Evolutionary conservation across 345 rosid genomes (phyloP), one percentile per base, ranked within the genome.

Genomic region (Mangifera indica): DNA sequence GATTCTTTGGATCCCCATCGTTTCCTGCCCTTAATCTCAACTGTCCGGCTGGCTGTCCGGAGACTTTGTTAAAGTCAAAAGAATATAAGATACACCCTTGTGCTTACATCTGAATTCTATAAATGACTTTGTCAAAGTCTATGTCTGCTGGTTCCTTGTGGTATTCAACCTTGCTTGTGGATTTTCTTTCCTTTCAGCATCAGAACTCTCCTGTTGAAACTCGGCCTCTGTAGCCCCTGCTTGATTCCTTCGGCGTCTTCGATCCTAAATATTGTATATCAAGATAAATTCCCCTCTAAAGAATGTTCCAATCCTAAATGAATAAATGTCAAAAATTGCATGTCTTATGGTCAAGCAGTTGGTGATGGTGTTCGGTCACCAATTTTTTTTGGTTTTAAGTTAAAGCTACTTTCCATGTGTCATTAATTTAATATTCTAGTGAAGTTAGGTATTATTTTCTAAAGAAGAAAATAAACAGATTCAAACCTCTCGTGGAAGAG

Each of bases 401-500:
- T 3, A 14, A 24, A 42, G 4, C 18, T 22, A 15, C 54, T 5
- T 60, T 18, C 12, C 21, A 32, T 18, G 6, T 63, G 14, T 63
- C 5, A 45, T 21, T 21, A 45, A 12, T 24, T 21, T 21, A 45
- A 42, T 24, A 7, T 24, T 69, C 21, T 24, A 69, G 37, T n/a
- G n/a, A 71, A 20, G 58, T 20, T 20, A 26, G 56, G 48, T 11
- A 54, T 7, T 53, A 5, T 12, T 13, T 22, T 22, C 15, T 10
- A 67, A n/a, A 45, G 17, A 15, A 40, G 18, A 61, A 60, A 61
- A 60, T 48, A 22, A 26, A 51, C 22, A 66, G 77, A 66, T 70
- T 72, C 86, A 64, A 75, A 89, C 98, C 97, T 93, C 93, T 83
- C 92, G 83, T 45, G 91, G 87, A 66, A 93, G 67, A 65, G 92